These are phyloP conservation scores for Ilex aquifolium DNA, from an alignment of 257 asterid species.

Conservation along the genomic window DNA sequence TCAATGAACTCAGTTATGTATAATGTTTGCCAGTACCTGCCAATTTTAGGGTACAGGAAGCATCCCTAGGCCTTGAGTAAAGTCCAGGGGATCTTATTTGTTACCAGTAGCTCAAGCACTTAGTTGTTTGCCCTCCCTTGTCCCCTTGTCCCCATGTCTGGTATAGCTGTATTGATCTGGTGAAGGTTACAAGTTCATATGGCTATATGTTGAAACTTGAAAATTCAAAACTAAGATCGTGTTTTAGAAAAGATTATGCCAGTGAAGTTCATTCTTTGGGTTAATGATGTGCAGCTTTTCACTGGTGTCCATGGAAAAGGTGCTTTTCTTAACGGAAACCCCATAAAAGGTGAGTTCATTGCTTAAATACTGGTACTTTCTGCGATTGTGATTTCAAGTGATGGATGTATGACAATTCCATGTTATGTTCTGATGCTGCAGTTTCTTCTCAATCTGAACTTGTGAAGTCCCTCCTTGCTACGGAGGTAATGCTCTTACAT, in stretches of 20 bases:
- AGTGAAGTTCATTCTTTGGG: constrained; percentile 9
- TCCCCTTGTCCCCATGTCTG: too few relatives aligned
- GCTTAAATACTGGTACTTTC: constrained; percentile 1
- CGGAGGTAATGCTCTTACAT: constrained; percentile 47
- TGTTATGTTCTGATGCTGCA: constrained; percentile 24
- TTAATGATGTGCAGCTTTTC: constrained; percentile 53
- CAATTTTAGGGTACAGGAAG: too few relatives aligned
- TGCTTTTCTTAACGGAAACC: constrained; percentile 68
- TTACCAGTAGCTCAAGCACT: too few relatives aligned
- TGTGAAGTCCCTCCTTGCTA: constrained; percentile 72
- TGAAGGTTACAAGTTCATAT: constrained; percentile 4
- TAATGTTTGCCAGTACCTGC: too few relatives aligned
- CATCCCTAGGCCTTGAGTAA: too few relatives aligned
- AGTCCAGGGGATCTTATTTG: too few relatives aligned
- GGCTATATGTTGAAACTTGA: neutral
- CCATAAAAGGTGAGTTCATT: constrained; percentile 48
- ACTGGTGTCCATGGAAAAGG: constrained; percentile 70
- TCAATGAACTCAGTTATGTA: too few relatives aligned
- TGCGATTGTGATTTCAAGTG: neutral
- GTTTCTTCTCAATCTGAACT: constrained; percentile 84
- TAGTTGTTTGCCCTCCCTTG: too few relatives aligned
- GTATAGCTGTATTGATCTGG: neutral
- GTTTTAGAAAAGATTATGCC: neutral
- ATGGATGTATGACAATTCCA: constrained; percentile 12
- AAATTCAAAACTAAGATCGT: neutral